Base-by-base conservation (phyloP, 495 filamentous ascomycete species). In the Endocarpon pusillum region DNA sequence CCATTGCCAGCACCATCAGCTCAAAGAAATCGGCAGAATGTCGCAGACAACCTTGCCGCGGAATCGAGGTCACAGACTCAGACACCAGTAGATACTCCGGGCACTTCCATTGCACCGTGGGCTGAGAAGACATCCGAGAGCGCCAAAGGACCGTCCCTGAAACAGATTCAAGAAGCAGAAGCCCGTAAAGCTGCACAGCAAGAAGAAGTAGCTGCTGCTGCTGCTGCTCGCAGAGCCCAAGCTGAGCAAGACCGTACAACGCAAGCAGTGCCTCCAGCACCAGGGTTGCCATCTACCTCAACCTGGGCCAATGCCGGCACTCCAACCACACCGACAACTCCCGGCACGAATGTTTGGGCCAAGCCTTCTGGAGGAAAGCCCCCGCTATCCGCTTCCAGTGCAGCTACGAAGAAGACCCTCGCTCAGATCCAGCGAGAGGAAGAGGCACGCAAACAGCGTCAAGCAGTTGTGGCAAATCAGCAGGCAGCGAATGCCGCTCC, bases 351-450 rank as follows among this genome's bases (percentile, higher is more conserved):
- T 0, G 61, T 66, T 0, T 87, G 81, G 81, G 49, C 54, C 47
- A 79, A 73, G 50, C 75, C 59, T 54, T 56, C 69, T 43, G 69
- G 59, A 51, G 75, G 57, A 52, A 86, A 64, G 59, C 49, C 48
- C 40, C 55, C 54, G 8, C 46, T 66, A 25, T 52, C 65, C 10
- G 53, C 56, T 3, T 45, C 63, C 12, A 46, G 44, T 7, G 49
- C 64, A 12, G 48, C 61, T 16, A 57, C 70, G 20, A 86, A 86
- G 65, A 96, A 93, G 67, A 94, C 86, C 0, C 64, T 96, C 20
- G 81, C 81, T 32, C 87, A 96, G 38, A 96, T 96, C 39, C 89
- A 96, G 51, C 84, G 86, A 46, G 89, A 97, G 59, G 89, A 97
- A 44, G 89, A 96, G 48, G 65, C 67, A 19, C 80, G 84, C 33